A percentile compares a stretch with the other conserved stretches of the same genome.
Conservation (phyloP, 2,329 filamentous ascomycete genomes). For the Aureobasidium melanogenum region DNA sequence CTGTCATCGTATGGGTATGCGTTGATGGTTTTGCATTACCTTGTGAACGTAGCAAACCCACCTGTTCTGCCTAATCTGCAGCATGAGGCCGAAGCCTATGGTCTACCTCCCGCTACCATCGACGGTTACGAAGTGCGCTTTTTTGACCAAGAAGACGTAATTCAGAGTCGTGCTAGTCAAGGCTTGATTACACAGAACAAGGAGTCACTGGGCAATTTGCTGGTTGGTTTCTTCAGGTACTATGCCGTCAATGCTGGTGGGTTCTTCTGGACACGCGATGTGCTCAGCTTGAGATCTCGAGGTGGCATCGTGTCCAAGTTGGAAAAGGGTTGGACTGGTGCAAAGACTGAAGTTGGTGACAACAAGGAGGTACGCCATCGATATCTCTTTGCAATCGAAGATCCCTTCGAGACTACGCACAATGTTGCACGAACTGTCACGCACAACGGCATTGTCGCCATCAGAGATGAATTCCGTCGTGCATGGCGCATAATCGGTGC, state of each 20-base stretch:
- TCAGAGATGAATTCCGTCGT: conserved; percentile 75
- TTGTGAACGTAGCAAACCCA: conserved; percentile 71
- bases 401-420: conserved; percentile 81
- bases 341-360: conserved; percentile 57
- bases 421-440: conserved; percentile 84
- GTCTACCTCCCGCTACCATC: conserved; percentile 15
- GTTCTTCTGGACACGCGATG: conserved; percentile 75
- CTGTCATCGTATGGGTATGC: conserved; percentile 87
- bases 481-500: conserved; percentile 63
- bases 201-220: conserved; percentile 60
- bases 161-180: conserved; percentile 49
- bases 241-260: conserved; percentile 55
- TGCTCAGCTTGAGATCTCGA: conserved; percentile 63
- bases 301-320: conserved; percentile 65
- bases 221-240: conserved; percentile 83
- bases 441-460: conserved; percentile 70
- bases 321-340: conserved; percentile 79
- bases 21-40: conserved; percentile 83
- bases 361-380: conserved; percentile 65
- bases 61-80: conserved; percentile 83
- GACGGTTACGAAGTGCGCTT: conserved; percentile 64
- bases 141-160: conserved; percentile 65
- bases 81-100: conserved; percentile 24
- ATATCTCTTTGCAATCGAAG: conserved; percentile 83
- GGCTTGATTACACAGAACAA: conserved; percentile 58